Evolutionary conservation across 2,329 filamentous ascomycete genomes (phyloP).

Genomic region (Fusarium buxicola): DNA sequence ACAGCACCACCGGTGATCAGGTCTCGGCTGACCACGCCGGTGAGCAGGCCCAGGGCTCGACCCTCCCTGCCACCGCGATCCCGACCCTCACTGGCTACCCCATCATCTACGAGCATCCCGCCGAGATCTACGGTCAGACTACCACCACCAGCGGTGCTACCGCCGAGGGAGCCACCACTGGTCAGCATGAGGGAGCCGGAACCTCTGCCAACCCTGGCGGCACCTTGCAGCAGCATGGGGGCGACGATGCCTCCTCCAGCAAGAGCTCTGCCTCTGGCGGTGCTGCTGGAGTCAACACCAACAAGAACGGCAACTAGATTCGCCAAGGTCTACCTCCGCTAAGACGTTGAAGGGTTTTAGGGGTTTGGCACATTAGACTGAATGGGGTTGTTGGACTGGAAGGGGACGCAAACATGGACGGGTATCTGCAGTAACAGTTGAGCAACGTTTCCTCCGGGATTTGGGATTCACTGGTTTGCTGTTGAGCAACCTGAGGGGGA

Average conservation of each 20-base stretch:
- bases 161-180: background rate
- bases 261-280: background rate
- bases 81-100: background rate
- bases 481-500: conserved; percentile 1
- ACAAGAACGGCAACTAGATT: background rate
- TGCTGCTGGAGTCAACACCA: background rate
- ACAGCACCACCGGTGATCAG: background rate
- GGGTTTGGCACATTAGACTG: background rate
- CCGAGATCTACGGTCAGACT: background rate
- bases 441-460: conserved; percentile 7
- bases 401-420: background rate
- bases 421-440: conserved; percentile 16
- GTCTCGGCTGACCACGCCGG: background rate
- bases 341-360: background rate
- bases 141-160: background rate
- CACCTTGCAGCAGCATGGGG: background rate
- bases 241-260: background rate
- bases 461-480: conserved; percentile 14
- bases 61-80: background rate
- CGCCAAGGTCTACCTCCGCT: background rate
- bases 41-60: too few relatives aligned
- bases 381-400: background rate
- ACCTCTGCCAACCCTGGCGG: background rate
- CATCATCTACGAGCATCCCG: background rate
- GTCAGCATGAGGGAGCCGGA: background rate